A percentile compares a stretch with the other conserved stretches of the same genome.
Evolutionary conservation across 768 basidiomycete species (phyloP).

Genomic region (Tricholoma saponaceum): DNA sequence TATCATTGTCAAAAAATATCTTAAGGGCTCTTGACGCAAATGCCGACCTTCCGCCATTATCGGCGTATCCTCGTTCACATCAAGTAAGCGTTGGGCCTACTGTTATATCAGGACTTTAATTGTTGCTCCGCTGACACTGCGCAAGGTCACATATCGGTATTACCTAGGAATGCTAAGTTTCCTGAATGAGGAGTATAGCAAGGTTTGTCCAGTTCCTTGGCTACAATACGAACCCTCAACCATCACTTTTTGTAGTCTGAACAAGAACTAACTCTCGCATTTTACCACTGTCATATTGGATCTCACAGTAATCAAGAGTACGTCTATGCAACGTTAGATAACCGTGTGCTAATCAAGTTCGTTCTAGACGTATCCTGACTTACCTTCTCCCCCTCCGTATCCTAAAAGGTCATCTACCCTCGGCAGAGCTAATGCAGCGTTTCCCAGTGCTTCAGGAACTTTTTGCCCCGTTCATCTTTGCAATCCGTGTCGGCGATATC

Average conservation of each 20-base stretch:
- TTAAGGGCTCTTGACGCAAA: constrained; percentile 85
- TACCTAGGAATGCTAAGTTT: constrained; percentile 95
- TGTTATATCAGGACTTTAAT: neutral
- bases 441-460: constrained; percentile 72
- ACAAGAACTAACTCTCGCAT: constrained; percentile 81
- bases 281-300: constrained; percentile 72
- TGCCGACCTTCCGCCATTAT: constrained; percentile 76
- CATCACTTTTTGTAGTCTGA: constrained; percentile 52
- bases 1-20: constrained; percentile 89
- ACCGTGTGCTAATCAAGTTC: neutral
- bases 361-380: constrained; percentile 76
- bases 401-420: constrained; percentile 83
- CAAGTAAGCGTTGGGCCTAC: constrained; percentile 47
- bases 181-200: constrained; percentile 85
- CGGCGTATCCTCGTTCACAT: constrained; percentile 76
- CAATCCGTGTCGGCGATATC: constrained; percentile 76
- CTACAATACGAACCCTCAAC: neutral
- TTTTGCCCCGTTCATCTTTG: constrained; percentile 76
- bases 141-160: constrained; percentile 88
- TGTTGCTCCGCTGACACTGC: constrained; percentile 11
- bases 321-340: constrained; percentile 17
- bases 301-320: constrained; percentile 83
- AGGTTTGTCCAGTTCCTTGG: constrained; percentile 41
- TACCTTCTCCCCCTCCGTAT: constrained; percentile 90
- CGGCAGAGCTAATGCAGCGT: constrained; percentile 59